A percentile compares a stretch with the other conserved stretches of the same genome.
phyloP scores from a whole-genome alignment of 306 rosid genomes.

The Fragaria iinumae region DNA sequence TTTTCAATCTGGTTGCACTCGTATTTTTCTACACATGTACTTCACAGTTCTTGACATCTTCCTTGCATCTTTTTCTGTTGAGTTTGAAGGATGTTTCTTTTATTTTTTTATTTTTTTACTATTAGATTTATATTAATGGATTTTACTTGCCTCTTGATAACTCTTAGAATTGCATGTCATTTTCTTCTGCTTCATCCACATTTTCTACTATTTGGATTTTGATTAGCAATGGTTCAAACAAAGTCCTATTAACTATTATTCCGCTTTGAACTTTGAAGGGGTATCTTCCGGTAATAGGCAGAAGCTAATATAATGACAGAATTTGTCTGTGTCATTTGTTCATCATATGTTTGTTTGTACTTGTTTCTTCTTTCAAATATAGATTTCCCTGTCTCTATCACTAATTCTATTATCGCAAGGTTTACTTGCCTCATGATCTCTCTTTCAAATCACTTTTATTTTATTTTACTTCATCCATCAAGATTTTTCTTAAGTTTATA shows the following conservation, averaged over 20 bases:
- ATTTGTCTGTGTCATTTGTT: neutral
- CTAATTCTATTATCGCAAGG: neutral
- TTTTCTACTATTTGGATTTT: constrained; percentile 2
- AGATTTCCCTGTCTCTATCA: neutral
- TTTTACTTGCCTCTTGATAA: neutral
- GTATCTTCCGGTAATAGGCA: neutral
- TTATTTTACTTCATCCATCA: neutral
- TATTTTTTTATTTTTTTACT: neutral
- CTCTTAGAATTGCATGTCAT: neutral
- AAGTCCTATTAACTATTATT: neutral
- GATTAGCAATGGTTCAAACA: neutral
- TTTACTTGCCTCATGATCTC: neutral
- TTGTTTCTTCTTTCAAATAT: neutral
- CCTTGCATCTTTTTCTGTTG: neutral
- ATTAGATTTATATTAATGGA: neutral
- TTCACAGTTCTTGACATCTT: neutral
- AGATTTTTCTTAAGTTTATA: neutral
- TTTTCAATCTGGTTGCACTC: neutral
- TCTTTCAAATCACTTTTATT: neutral
- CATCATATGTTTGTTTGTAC: neutral
- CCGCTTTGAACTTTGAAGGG: neutral
- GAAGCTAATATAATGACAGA: neutral
- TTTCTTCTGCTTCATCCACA: neutral
- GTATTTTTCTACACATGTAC: neutral
- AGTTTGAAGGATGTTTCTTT: neutral